Evolutionary conservation across 1,284 basidiomycete genomes (phyloP).

Genomic region (Cryptococcus maquisensis): DNA sequence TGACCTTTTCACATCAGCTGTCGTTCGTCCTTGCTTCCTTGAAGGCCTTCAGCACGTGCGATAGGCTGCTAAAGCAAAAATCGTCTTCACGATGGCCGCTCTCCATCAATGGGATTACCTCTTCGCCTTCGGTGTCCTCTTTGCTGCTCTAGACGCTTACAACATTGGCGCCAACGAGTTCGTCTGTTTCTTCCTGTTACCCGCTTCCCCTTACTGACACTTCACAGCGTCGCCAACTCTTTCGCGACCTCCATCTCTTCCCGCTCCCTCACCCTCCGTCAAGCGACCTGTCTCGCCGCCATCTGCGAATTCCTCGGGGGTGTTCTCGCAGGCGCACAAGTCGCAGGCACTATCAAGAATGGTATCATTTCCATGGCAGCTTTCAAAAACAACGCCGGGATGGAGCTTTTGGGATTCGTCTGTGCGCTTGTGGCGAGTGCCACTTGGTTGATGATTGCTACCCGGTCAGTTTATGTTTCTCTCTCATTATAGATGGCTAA

Average conservation of each 20-base stretch:
- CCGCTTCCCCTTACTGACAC: not conserved
- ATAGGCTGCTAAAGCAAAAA: too few relatives aligned
- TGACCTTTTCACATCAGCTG: too few relatives aligned
- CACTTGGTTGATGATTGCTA: slow-evolving; percentile 50
- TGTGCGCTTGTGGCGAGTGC: slow-evolving; percentile 48
- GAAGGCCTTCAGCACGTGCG: too few relatives aligned
- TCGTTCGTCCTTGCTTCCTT: too few relatives aligned
- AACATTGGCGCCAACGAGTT: slow-evolving; percentile 52
- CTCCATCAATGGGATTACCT: slow-evolving; percentile 51
- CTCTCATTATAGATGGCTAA: too few relatives aligned
- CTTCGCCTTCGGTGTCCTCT: slow-evolving; percentile 50
- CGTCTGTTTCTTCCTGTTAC: not conserved
- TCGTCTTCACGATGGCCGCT: slow-evolving; percentile 52
- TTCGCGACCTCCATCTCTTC: slow-evolving; percentile 53
- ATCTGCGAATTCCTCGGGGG: slow-evolving; percentile 51
- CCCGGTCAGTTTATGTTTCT: slow-evolving; percentile 14
- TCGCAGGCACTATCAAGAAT: slow-evolving; percentile 52
- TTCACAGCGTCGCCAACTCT: slow-evolving; percentile 42
- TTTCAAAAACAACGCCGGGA: slow-evolving; percentile 50
- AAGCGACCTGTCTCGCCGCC: slow-evolving; percentile 49
- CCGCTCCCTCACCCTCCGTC: slow-evolving; percentile 50
- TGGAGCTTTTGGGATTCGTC: slow-evolving; percentile 52
- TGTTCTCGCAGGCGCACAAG: slow-evolving; percentile 50
- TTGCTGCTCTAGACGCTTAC: slow-evolving; percentile 51
- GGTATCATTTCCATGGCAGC: slow-evolving; percentile 45